Base-by-base conservation (phyloP, 352 stramenopile species). In the Pythium brachiatum region DNA sequence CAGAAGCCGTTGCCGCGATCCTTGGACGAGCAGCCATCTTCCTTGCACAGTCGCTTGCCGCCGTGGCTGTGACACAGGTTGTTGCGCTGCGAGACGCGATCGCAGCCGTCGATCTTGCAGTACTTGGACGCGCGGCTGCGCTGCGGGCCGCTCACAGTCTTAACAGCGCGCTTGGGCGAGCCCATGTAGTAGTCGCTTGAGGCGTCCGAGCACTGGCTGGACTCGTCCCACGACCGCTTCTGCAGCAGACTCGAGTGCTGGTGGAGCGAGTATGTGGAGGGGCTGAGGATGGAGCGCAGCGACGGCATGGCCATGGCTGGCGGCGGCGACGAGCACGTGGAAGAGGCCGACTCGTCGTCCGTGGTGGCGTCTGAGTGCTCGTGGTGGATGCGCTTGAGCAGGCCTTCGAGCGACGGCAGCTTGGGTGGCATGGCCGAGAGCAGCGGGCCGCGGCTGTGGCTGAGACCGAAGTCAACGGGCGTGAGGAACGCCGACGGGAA, bases 71-170 rank as follows among this genome's bases (percentile, higher is more conserved):
- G 82, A 53, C 84, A 93, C 27, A 91, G 61, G 56, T 90, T 90
- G 76, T 93, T 93, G 52, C 84, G 81, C 69, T 93, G 84, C 15
- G 82, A 92, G 27, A 91, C 84, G 23, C 84, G 84, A 64, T 90
- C 74, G 47, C 84, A 93, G 34, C 75, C 80, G 18, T 93, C 84
- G 15, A 93, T 82, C 74, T 86, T 91, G 74, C 84, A 93, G 68
- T 90, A 93, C 70, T 93, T 93, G 60, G 82, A 93, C n/a, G 83
- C 79, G n/a, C 84, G 78, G 64, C 76, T 89, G 25, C 83, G 76
- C 63, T 86, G 69, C 46, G 68, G 55, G 47, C 34, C 55, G 23
- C 16, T 46, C 13, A 38, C 27, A 8, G 9, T 32, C n/a, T 31
- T 62, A 4, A 20, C n/a, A 2, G 21, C n/a, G 46, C 43, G 21